Percentiles rank a stretch among this genome's conserved stretches.
These are phyloP conservation scores for Zizania latifolia DNA, from an alignment of 176 grass and related monocot species.

Conservation along the genomic window DNA sequence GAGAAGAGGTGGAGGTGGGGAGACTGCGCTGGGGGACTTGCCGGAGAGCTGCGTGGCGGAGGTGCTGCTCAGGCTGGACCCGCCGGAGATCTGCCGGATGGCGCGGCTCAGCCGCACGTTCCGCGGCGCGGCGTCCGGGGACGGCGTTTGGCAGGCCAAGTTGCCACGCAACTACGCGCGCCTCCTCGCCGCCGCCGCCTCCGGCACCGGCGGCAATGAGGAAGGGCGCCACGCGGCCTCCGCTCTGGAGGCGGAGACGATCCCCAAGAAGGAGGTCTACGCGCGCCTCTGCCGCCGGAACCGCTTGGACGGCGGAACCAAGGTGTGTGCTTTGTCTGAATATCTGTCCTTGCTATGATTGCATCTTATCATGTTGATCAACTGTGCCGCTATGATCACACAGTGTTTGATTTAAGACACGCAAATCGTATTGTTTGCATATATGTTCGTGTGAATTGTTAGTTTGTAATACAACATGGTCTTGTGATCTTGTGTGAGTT, in stretches of 20 bases:
- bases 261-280: constrained; percentile 81
- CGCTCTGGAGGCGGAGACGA: constrained; percentile 12
- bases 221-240: neutral
- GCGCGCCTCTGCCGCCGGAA: constrained; percentile 62
- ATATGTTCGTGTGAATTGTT: neutral
- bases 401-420: neutral
- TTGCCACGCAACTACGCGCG: constrained; percentile 72
- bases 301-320: constrained; percentile 61
- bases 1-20: neutral
- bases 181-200: constrained; percentile 42
- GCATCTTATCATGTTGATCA: neutral
- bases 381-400: neutral
- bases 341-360: neutral
- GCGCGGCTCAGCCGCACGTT: constrained; percentile 69
- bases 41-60: constrained; percentile 89
- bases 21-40: constrained; percentile 57
- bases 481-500: neutral
- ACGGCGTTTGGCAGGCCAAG: constrained; percentile 84
- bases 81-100: constrained; percentile 76
- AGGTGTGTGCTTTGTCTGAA: constrained; percentile 28
- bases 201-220: neutral
- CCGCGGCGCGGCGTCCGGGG: constrained; percentile 57
- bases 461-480: neutral
- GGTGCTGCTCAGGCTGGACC: constrained; percentile 76
- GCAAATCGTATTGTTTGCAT: neutral